Percentiles rank a stretch among this genome's conserved stretches.
phyloP scores from a whole-genome alignment of 2,329 filamentous ascomycete genomes.

The Anthostomella pinea region DNA sequence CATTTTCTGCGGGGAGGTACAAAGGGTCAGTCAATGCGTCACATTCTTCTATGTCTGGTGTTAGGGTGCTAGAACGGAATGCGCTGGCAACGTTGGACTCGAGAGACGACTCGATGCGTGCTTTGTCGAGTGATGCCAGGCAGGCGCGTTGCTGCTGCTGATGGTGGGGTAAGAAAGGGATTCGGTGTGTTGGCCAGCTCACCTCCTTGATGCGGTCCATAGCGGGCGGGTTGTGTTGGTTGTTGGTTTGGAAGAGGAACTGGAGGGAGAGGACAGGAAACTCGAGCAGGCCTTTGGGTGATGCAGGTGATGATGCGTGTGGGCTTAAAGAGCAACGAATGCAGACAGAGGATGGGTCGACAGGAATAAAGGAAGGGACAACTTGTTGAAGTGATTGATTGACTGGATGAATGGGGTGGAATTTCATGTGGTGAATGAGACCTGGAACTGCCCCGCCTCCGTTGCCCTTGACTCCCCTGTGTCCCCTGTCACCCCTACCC shows the following conservation, averaged over 20 bases:
- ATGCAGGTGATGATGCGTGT: conserved; percentile 14
- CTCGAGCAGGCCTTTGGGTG: conserved; percentile 29
- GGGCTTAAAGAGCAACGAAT: conserved; percentile 17
- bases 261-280: conserved; percentile 28
- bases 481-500: neutral
- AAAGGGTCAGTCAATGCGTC: conserved; percentile 11
- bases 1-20: conserved; percentile 70
- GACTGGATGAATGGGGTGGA: conserved; percentile 28
- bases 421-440: conserved; percentile 30
- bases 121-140: too few relatives aligned
- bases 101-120: too few relatives aligned
- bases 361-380: conserved; percentile 26
- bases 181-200: conserved; percentile 39
- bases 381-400: conserved; percentile 22
- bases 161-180: conserved; percentile 33
- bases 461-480: neutral
- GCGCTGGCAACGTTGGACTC: too few relatives aligned
- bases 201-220: conserved; percentile 94
- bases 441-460: conserved; percentile 29
- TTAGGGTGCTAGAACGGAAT: too few relatives aligned
- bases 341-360: conserved; percentile 18
- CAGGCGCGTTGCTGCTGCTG: conserved; percentile 19
- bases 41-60: neutral
- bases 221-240: conserved; percentile 34
- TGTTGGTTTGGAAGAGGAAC: conserved; percentile 15